Percentiles rank a stretch among this genome's conserved stretches.
phyloP scores from a whole-genome alignment of 495 filamentous ascomycete genomes.

The Neurospora tetrasperma region DNA sequence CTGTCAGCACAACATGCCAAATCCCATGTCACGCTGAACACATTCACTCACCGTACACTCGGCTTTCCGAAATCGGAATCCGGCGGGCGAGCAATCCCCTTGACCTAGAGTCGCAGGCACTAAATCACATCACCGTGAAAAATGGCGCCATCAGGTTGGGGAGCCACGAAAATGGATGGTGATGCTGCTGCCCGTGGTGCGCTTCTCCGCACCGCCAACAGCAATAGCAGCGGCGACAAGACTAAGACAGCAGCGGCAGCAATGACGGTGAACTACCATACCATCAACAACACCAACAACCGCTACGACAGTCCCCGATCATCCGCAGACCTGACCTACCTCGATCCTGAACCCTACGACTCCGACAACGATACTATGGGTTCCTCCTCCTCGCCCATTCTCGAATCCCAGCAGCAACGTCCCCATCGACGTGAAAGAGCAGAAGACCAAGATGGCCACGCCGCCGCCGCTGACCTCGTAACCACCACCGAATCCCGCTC shows the following conservation, averaged over 20 bases:
- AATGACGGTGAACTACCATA: neutral
- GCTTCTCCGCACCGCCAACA: neutral
- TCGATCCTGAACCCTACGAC: neutral
- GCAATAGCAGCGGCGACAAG: neutral
- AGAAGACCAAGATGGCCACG: neutral
- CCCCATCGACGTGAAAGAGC: neutral
- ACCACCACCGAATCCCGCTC: constrained; percentile 27
- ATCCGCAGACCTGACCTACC: neutral
- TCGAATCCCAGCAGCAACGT: neutral
- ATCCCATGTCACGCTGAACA: neutral
- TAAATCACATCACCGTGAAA: neutral
- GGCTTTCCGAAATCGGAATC: neutral
- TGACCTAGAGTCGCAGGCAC: neutral
- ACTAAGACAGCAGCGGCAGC: neutral
- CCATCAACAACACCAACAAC: neutral
- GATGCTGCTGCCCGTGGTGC: neutral
- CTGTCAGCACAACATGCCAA: neutral
- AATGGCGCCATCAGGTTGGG: neutral
- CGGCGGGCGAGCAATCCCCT: neutral
- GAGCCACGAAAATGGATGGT: neutral
- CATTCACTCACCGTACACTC: neutral
- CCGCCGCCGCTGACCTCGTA: constrained; percentile 10
- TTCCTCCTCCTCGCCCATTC: neutral
- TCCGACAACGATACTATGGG: neutral
- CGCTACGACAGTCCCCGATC: neutral